Evolutionary conservation across 257 asterid species (phyloP), one percentile per base, ranked within the genome.

Genomic region (Solanum bukasovii): DNA sequence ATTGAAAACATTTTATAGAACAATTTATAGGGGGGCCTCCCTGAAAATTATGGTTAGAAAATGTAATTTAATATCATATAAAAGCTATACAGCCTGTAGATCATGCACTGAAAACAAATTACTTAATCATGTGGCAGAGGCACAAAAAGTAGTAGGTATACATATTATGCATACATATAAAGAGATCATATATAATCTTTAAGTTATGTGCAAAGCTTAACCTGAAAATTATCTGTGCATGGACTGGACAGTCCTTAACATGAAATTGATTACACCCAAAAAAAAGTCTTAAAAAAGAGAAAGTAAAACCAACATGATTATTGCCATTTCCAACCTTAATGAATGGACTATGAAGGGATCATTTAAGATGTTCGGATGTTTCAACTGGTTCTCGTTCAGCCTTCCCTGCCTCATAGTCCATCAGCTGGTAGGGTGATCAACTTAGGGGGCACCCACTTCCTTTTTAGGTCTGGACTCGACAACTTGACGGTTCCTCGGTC

Each of bases 401-500:
- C 74, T 27, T 27, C 74, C 74, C 37, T 1, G 37, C 10, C 35
- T 68, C 74, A 68, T 6, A 68, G 37, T 68, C 7, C 35, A 5
- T 68, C 5, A 6, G 37, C 20, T 12, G 20, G 74, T 68, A 27
- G 74, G 10, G 0, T 12, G 74, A 68, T 68, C 74, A 68, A 27
- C 35, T 70, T 31, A 29, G 75, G 21, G 37, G 75, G 11, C 21
- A 29, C 12, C 75, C 37, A 29, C 37, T 16, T 70, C 38, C 12
- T 68, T 5, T 68, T 29, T 14, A 13, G 77, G 38, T 70, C 3
- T 70, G 37, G 34, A 35, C 77, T 14, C 1, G 2, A 70, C 1
- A 0, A 70, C 77, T 38, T 16, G 4, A 18, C 0, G 3, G n/a
- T 70, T 31, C 77, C 0, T 31, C n/a, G 3, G 1, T 4, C n/a